Evolutionary conservation across 805 yeast species (phyloP).

Genomic region (Tetrapisispora namnaoensis): DNA sequence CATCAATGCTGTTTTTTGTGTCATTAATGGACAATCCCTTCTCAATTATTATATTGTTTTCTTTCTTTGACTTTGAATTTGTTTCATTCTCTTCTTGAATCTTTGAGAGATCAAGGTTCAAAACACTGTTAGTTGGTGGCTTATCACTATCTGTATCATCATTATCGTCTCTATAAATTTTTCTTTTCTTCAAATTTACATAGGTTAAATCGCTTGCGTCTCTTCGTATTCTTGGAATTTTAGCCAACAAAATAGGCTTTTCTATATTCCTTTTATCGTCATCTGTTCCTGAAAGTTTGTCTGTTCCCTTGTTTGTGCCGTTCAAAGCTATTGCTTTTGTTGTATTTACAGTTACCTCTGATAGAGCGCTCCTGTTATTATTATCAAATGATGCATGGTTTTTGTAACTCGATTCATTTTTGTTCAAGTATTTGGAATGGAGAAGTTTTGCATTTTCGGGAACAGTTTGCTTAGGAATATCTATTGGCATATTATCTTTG

Average conservation of each 20-base stretch:
- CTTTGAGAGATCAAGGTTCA: background rate
- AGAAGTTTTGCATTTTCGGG: background rate
- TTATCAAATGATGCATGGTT: background rate
- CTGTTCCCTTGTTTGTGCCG: background rate
- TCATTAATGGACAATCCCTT: background rate
- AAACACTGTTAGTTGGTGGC: background rate
- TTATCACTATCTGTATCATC: constrained; percentile 3
- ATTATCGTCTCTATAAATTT: constrained; percentile 17
- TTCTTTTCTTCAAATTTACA: constrained; percentile 11
- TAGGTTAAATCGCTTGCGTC: constrained; percentile 12
- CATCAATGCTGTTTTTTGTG: background rate
- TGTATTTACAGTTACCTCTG: constrained; percentile 4
- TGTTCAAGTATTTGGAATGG: background rate
- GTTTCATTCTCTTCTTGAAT: constrained; percentile 2
- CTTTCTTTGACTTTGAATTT: background rate
- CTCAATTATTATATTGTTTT: constrained; percentile 23
- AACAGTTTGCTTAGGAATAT: background rate
- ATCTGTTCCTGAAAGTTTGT: background rate
- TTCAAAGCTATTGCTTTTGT: background rate
- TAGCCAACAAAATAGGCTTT: background rate
- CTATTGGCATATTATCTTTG: background rate
- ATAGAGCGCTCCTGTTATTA: background rate
- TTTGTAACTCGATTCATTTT: background rate
- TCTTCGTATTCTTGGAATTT: constrained; percentile 10
- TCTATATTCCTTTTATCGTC: background rate